Conservation (phyloP, 768 basidiomycete genomes). For the Serendipita sp. region DNA sequence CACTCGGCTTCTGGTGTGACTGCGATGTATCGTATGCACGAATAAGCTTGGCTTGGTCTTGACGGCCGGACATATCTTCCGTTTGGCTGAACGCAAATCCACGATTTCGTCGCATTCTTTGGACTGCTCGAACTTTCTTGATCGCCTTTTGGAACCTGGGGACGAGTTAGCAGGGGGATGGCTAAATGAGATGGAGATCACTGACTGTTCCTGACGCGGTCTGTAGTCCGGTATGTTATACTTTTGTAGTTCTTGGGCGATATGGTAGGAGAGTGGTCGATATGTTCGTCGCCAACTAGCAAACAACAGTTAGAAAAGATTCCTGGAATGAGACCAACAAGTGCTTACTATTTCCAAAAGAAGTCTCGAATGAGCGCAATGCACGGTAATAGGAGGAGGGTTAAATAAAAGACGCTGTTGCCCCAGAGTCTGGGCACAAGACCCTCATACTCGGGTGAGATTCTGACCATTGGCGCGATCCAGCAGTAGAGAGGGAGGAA, state of each 20-base stretch:
- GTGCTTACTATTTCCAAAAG: constrained; percentile 86
- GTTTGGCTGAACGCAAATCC: constrained; percentile 99
- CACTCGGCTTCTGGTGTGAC: constrained; percentile 51
- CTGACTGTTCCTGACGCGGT: constrained; percentile 91
- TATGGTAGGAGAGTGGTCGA: constrained; percentile 83
- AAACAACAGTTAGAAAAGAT: constrained; percentile 5
- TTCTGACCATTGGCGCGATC: constrained; percentile 61
- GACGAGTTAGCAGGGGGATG: constrained; percentile 7
- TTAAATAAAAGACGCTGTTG: constrained; percentile 77
- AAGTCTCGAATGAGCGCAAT: constrained; percentile 79
- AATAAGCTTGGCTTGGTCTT: constrained; percentile 75
- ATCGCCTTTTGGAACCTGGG: constrained; percentile 93
- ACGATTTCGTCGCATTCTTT: constrained; percentile 88
- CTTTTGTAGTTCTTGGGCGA: constrained; percentile 98
- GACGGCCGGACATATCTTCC: constrained; percentile 53
- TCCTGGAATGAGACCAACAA: constrained; percentile 7
- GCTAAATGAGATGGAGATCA: constrained; percentile 13
- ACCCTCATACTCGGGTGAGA: constrained; percentile 80
- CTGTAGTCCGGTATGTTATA: constrained; percentile 95
- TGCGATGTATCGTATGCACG: constrained; percentile 79
- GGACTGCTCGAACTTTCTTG: constrained; percentile 98
- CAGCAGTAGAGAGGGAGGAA: constrained; percentile 83
- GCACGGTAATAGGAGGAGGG: constrained; percentile 66
- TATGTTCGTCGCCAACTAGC: constrained; percentile 81
- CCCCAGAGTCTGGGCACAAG: constrained; percentile 86